Evolutionary conservation across 1,139 yeast species (phyloP).

Genomic region (Magnusiomyces starmeri): DNA sequence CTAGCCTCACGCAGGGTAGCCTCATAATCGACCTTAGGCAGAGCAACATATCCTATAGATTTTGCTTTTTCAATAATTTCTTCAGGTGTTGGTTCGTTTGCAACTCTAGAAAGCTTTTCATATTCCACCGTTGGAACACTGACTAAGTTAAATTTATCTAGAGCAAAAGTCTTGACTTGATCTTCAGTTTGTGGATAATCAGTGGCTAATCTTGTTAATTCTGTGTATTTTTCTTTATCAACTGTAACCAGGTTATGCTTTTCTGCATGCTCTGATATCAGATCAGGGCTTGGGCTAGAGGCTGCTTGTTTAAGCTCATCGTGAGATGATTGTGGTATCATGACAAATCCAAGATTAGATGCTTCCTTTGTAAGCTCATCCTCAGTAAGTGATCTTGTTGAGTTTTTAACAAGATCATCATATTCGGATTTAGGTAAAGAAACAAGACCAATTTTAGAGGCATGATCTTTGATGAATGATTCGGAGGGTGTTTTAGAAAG

Average conservation of each 20-base stretch:
- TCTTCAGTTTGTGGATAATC: background rate
- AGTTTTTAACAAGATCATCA: slow-evolving; percentile 14
- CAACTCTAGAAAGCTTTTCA: slow-evolving; percentile 18
- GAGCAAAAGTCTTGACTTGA: slow-evolving; percentile 15
- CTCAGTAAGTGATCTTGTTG: slow-evolving; percentile 12
- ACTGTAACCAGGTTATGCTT: slow-evolving; percentile 13
- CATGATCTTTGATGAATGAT: slow-evolving; percentile 31
- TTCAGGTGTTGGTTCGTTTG: slow-evolving; percentile 21
- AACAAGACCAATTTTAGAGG: slow-evolving; percentile 27
- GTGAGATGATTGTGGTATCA: background rate
- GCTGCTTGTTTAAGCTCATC: background rate
- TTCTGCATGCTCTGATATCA: slow-evolving; percentile 10
- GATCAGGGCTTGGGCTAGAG: slow-evolving; percentile 13
- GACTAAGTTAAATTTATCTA: slow-evolving; percentile 30
- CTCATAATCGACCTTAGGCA: slow-evolving; percentile 18
- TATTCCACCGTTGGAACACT: slow-evolving; percentile 27
- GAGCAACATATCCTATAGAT: slow-evolving; percentile 36
- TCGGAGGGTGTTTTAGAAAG: slow-evolving; percentile 19
- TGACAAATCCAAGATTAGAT: background rate
- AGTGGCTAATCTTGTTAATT: background rate
- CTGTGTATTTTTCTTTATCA: slow-evolving; percentile 10
- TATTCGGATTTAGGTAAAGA: slow-evolving; percentile 27
- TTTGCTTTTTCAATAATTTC: slow-evolving; percentile 21
- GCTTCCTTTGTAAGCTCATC: slow-evolving; percentile 19
- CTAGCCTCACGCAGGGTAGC: slow-evolving; percentile 18